These are phyloP conservation scores for Aspergillus pseudoglaucus DNA, from an alignment of 2,329 filamentous ascomycete species.

Conservation along the genomic window DNA sequence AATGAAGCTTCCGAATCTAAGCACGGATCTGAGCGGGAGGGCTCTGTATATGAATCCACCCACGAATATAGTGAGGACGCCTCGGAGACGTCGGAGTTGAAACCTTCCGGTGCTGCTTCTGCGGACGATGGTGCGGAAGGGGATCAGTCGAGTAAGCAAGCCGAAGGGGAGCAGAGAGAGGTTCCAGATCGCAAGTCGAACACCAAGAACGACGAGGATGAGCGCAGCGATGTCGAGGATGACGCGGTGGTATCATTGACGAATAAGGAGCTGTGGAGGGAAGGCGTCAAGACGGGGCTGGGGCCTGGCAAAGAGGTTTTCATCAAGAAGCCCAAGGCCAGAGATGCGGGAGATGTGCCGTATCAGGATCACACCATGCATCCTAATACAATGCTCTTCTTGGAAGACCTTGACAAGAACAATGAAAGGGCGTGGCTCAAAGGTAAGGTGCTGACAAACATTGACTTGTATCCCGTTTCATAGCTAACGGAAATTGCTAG, in stretches of 20 bases:
- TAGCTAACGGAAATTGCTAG: conserved; percentile 37
- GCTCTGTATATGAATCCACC: conserved; percentile 2
- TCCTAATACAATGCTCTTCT: conserved; percentile 57
- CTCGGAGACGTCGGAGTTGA: conserved; percentile 2
- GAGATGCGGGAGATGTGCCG: conserved; percentile 51
- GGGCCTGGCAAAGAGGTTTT: conserved; percentile 56
- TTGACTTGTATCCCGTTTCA: conserved; percentile 3
- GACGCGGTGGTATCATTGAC: conserved; percentile 40
- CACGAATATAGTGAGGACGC: conserved; percentile 10
- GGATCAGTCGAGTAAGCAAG: background rate
- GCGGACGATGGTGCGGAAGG: background rate
- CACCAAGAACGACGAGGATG: conserved; percentile 35
- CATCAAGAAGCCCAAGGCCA: conserved; percentile 58
- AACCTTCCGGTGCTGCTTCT: conserved; percentile 2
- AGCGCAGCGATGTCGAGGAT: conserved; percentile 75
- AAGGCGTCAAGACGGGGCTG: conserved; percentile 49
- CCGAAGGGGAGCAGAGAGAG: background rate
- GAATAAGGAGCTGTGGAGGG: conserved; percentile 50
- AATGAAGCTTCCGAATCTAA: conserved; percentile 19
- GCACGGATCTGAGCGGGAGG: background rate
- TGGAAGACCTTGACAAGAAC: conserved; percentile 52
- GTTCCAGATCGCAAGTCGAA: background rate
- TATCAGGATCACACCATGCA: conserved; percentile 55
- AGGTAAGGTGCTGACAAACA: conserved; percentile 34
- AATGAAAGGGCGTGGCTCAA: conserved; percentile 61